Evolutionary conservation across 345 rosid genomes (phyloP).

Genomic region (Gynandropsis gynandra): DNA sequence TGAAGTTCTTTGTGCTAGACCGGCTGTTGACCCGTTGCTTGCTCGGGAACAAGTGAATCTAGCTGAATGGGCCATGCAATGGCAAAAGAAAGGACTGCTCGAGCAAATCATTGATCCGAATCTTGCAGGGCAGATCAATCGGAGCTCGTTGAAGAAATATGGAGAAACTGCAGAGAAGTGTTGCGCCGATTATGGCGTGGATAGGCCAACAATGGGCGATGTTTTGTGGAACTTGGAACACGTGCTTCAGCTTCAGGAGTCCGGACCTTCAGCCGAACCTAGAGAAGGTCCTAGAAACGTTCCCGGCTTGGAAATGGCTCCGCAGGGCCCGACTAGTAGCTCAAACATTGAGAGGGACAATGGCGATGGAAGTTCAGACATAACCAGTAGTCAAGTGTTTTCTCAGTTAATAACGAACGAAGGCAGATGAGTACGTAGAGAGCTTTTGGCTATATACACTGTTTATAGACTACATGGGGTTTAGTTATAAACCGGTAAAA

Average conservation of each 20-base stretch:
- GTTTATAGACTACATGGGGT: neutral
- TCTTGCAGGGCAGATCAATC: constrained; percentile 58
- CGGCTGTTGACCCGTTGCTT: constrained; percentile 92
- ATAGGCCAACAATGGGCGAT: constrained; percentile 91
- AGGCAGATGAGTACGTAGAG: constrained; percentile 42
- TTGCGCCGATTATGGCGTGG: constrained; percentile 89
- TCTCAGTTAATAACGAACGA: constrained; percentile 82
- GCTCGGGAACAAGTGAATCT: constrained; percentile 86
- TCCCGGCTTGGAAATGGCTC: constrained; percentile 17
- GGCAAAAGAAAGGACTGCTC: constrained; percentile 88
- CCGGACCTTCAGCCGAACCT: constrained; percentile 35
- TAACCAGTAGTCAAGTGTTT: constrained; percentile 52
- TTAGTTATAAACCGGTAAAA: no score
- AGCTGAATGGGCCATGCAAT: constrained; percentile 95
- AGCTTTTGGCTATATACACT: neutral
- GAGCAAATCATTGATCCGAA: constrained; percentile 61
- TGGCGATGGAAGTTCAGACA: constrained; percentile 44
- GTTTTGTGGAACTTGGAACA: constrained; percentile 88
- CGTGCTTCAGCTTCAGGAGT: constrained; percentile 74
- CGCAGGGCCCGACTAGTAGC: constrained; percentile 23
- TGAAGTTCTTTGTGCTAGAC: constrained; percentile 94
- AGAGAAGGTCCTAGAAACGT: constrained; percentile 10
- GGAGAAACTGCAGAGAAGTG: constrained; percentile 97
- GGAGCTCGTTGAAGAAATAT: constrained; percentile 61
- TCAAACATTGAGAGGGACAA: constrained; percentile 26